Conservation (phyloP, 352 stramenopile genomes). For the Pythium utonaiense region DNA sequence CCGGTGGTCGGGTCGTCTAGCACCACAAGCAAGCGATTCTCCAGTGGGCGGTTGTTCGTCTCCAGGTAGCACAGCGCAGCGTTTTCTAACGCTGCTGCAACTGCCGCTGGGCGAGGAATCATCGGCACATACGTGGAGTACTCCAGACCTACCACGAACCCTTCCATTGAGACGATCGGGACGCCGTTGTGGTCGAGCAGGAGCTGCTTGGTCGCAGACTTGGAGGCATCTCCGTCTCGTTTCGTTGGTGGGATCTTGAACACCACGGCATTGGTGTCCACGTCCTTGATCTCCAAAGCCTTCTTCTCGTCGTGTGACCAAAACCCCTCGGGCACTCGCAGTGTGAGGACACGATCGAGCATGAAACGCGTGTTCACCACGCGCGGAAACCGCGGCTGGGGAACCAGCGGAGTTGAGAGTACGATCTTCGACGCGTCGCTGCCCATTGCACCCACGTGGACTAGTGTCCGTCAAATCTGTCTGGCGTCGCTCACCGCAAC, state of each 20-base stretch:
- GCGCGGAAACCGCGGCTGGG: constrained; percentile 11
- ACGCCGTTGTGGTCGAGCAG: constrained; percentile 17
- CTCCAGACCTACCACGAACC: background rate
- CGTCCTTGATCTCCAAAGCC: constrained; percentile 9
- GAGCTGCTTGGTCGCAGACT: background rate
- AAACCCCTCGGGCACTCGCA: constrained; percentile 10
- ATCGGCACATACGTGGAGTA: constrained; percentile 14
- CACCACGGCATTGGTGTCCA: background rate
- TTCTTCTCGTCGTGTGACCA: background rate
- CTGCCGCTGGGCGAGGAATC: background rate
- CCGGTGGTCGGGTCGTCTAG: constrained; percentile 8
- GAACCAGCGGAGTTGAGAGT: constrained; percentile 2
- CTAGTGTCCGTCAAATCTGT: too few relatives aligned
- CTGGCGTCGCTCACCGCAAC: too few relatives aligned
- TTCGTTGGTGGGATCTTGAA: constrained; percentile 6
- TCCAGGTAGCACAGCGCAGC: constrained; percentile 15
- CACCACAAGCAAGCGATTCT: constrained; percentile 6
- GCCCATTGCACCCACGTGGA: too few relatives aligned
- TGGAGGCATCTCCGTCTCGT: background rate
- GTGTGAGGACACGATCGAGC: background rate
- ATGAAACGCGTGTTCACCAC: constrained; percentile 16
- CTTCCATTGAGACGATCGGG: constrained; percentile 1
- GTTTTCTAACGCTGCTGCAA: background rate
- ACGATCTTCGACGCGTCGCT: background rate
- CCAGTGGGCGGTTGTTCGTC: constrained; percentile 14